Percentiles rank a stretch among this genome's conserved stretches.
phyloP scores from a whole-genome alignment of 305 asterid species.

The Striga hermonthica region DNA sequence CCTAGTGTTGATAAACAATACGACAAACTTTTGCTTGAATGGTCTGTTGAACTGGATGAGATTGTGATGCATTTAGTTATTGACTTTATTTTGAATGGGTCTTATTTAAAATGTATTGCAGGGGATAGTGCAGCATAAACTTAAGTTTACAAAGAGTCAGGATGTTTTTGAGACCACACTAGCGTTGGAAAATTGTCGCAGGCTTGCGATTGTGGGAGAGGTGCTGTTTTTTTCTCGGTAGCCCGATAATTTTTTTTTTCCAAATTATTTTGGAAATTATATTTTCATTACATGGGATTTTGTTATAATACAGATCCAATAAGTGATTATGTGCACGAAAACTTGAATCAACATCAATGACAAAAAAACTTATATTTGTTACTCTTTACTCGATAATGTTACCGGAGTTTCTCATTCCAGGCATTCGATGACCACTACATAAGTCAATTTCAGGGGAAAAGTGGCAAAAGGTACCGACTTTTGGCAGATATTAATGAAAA shows the following conservation, averaged over 20 bases:
- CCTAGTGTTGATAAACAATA: conserved; percentile 97
- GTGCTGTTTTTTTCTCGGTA: conserved; percentile 98
- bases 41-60: conserved; percentile 94
- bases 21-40: conserved; percentile 92
- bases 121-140: conserved; percentile 98
- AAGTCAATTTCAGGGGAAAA: conserved; percentile 67
- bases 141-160: conserved; percentile 94
- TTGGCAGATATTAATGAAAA: conserved; percentile 95
- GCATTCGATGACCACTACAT: conserved; percentile 13
- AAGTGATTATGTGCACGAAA: conserved; percentile 21
- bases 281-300: not conserved
- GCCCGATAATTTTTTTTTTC: conserved; percentile 59
- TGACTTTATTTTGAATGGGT: conserved; percentile 19
- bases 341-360: conserved; percentile 16
- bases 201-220: conserved; percentile 99
- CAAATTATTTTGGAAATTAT: not conserved
- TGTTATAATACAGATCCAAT: not conserved
- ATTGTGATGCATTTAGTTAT: conserved; percentile 49
- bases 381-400: no score
- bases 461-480: conserved; percentile 99
- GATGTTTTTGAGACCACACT: conserved; percentile 98
- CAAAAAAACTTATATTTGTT: not conserved
- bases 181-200: conserved; percentile 92
- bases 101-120: conserved; percentile 43
- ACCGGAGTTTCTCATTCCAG: not conserved